phyloP scores from a whole-genome alignment of 1,139 yeast genomes.

The Suhomyces wounanorum region DNA sequence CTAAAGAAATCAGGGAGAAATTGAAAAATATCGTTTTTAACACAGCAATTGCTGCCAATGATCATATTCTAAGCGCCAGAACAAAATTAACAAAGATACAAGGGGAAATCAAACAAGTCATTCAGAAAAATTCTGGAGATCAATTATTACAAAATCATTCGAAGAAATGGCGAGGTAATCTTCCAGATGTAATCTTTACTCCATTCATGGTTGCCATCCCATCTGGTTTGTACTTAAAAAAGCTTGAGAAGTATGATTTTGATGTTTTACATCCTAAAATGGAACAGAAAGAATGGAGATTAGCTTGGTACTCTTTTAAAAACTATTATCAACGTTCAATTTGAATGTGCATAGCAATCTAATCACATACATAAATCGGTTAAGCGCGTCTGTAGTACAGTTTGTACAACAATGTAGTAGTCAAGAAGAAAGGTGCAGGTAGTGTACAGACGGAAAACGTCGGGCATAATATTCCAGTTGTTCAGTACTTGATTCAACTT shows the following conservation, averaged over 20 bases:
- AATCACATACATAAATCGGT: not conserved
- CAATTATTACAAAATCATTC: conserved; percentile 33
- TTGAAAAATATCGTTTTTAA: conserved; percentile 67
- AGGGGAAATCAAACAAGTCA: conserved; percentile 32
- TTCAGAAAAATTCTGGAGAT: conserved; percentile 28
- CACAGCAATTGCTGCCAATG: conserved; percentile 76
- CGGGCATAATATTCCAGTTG: conserved; percentile 1
- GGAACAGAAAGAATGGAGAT: conserved; percentile 65
- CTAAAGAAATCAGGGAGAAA: conserved; percentile 34
- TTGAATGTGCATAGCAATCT: conserved; percentile 18
- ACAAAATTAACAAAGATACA: conserved; percentile 46
- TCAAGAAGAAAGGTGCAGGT: not conserved
- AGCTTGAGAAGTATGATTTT: conserved; percentile 64
- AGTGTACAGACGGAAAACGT: conserved; percentile 4
- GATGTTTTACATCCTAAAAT: conserved; percentile 55
- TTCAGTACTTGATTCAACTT: not conserved
- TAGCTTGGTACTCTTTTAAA: conserved; percentile 67
- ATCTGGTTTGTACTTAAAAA: conserved; percentile 58
- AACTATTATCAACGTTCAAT: conserved; percentile 49
- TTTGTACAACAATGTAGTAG: not conserved
- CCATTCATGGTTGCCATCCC: conserved; percentile 74
- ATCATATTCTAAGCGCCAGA: conserved; percentile 72
- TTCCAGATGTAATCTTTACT: conserved; percentile 68
- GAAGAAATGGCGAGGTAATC: conserved; percentile 42
- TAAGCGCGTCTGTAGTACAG: not conserved